Evolutionary conservation across 768 basidiomycete genomes (phyloP), one percentile per base, ranked within the genome.

Genomic region (Lentinula boryana): DNA sequence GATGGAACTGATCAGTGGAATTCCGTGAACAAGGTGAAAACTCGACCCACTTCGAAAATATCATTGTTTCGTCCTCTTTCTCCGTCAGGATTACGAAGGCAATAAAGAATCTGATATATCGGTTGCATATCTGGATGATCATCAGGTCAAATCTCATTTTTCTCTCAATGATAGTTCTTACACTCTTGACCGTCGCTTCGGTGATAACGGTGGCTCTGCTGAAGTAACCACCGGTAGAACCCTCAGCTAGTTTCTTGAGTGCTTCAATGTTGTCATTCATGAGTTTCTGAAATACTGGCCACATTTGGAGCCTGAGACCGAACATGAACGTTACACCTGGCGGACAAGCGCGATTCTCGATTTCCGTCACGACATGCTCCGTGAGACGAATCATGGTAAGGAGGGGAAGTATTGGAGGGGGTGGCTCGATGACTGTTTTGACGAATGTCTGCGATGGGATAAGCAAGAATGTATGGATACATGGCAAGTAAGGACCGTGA

Each of bases 61-160:
- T 90, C 95, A 98, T 97, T 8, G 92, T 92, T 70, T 97, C 95
- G 65, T 97, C 93, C 44, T 86, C 88, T 62, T 91, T 88, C 41
- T 82, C 83, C 3, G 91, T 92, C 64, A 99, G 74, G 32, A 84
- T 82, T 21, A 95, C 85, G 63, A 95, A 85, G 2, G 89, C 85
- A 62, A 86, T 88, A 78, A 98, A 98, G 67, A 97, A 70, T 15
- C 77, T 76, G 13, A 88, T 79, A 71, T 98, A 99, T 60, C 86
- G 84, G 54, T 78, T 80, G 69, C 89, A 91, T 13, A 95, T 84
- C 89, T 82, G 38, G 23, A 32, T 38, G 35, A 27, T 9, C 23
- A 52, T 36, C 18, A 60, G 41, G 56, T 43, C 3, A 27, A 27
- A 27, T 27, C 27, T 27, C 27, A 69, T 62, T 23, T 23, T 9